These are phyloP conservation scores for Hemileia vastatrix DNA, from an alignment of 1,284 basidiomycete genomes.

Conservation along the genomic window DNA sequence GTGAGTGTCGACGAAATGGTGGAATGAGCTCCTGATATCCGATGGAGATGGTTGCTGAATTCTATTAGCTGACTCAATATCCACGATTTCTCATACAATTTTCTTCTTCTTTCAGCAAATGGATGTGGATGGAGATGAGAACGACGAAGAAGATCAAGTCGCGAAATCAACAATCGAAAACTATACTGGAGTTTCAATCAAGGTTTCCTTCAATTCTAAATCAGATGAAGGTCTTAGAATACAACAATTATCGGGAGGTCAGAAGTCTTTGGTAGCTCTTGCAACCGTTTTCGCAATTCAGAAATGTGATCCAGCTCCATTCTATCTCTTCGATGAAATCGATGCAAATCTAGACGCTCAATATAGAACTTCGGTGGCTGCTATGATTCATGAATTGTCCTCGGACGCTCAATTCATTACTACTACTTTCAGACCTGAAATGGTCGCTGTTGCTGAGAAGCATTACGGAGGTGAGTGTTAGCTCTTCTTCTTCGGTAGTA, in stretches of 20 bases:
- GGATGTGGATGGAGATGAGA: constrained; percentile 20
- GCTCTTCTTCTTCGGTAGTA: not conserved
- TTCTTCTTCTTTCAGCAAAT: not conserved
- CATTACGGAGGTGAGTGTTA: constrained; percentile 61
- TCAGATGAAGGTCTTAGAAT: constrained; percentile 89
- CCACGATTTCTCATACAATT: not conserved
- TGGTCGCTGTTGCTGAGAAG: constrained; percentile 86
- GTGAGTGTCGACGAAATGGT: constrained; percentile 24
- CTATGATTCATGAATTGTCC: constrained; percentile 85
- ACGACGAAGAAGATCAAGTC: constrained; percentile 46
- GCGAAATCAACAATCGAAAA: constrained; percentile 60
- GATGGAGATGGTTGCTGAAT: too few relatives aligned
- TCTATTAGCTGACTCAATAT: too few relatives aligned
- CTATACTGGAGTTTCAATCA: constrained; percentile 92
- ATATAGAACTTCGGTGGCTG: constrained; percentile 89
- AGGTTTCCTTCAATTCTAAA: constrained; percentile 97
- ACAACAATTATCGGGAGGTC: constrained; percentile 91
- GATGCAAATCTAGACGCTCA: constrained; percentile 96
- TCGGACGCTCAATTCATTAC: constrained; percentile 89
- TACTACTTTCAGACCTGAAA: constrained; percentile 94
- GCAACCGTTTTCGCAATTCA: constrained; percentile 94
- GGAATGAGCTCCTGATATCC: not conserved
- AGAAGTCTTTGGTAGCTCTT: constrained; percentile 91
- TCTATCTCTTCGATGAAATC: constrained; percentile 98
- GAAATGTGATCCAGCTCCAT: constrained; percentile 96